Conservation (phyloP, 306 rosid genomes). For the Corylus heterophylla region DNA sequence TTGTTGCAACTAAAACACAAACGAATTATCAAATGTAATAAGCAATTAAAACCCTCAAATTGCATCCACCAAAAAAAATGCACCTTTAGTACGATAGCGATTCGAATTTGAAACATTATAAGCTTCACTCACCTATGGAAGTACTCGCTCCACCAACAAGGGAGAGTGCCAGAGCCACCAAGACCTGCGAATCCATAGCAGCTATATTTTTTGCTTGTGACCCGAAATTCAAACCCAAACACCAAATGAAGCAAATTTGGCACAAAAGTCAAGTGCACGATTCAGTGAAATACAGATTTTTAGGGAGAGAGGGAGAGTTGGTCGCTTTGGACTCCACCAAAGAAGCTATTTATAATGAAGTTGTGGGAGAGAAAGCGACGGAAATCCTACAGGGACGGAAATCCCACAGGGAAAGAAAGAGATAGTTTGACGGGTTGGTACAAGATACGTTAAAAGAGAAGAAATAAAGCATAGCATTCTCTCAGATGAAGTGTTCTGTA, state of each 20-base stretch:
- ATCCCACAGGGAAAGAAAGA: constrained; percentile 40
- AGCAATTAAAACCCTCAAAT: constrained; percentile 1
- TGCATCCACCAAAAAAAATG: neutral
- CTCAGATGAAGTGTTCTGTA: neutral
- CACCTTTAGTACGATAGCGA: neutral
- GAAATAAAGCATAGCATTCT: neutral
- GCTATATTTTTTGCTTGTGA: neutral
- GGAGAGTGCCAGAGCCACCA: constrained; percentile 91
- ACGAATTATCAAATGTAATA: neutral
- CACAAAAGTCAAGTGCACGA: constrained; percentile 4
- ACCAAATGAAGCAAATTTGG: constrained; percentile 10
- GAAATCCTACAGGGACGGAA: constrained; percentile 28
- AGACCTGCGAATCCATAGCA: constrained; percentile 79
- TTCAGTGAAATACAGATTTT: neutral
- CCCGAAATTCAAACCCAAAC: constrained; percentile 6
- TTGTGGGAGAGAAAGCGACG: neutral
- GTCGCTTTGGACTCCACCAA: neutral
- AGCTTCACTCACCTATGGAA: constrained; percentile 64
- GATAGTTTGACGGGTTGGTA: constrained; percentile 43
- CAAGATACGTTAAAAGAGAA: constrained; percentile 24
- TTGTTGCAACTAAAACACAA: neutral
- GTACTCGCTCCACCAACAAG: constrained; percentile 89
- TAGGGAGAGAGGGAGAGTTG: neutral
- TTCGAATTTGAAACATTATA: neutral
- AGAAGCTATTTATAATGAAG: neutral